A percentile compares a stretch with the other conserved stretches of the same genome.
Conservation (phyloP, 2,329 filamentous ascomycete species). For the Fusarium pseudograminearum region DNA sequence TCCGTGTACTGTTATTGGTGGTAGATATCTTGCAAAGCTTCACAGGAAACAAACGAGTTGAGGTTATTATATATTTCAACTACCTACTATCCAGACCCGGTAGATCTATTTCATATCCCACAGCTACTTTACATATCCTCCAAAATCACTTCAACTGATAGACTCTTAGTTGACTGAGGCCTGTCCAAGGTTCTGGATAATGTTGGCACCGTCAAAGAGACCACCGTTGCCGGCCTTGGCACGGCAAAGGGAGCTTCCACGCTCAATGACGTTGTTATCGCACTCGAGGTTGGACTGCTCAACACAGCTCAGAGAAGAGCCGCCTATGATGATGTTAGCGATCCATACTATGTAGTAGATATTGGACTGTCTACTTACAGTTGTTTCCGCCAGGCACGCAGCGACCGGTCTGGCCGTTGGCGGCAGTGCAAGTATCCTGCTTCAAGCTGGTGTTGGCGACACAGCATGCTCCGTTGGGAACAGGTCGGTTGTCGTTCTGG, state of each 20-base stretch:
- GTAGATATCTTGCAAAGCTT: not conserved
- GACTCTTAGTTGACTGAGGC: not conserved
- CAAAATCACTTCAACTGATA: not conserved
- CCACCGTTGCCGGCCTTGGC: not conserved
- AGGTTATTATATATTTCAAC: slow-evolving; percentile 8
- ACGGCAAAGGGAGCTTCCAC: slow-evolving; percentile 18
- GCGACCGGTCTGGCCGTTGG: slow-evolving; percentile 5
- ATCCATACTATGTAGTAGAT: not conserved
- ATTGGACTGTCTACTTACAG: not conserved
- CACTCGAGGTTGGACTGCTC: slow-evolving; percentile 13
- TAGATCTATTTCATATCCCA: slow-evolving; percentile 7
- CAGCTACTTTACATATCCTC: not conserved
- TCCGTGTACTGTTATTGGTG: not conserved
- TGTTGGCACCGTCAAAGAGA: slow-evolving; percentile 12
- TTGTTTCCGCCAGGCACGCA: slow-evolving; percentile 21
- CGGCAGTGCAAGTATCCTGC: slow-evolving; percentile 18
- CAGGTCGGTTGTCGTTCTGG: slow-evolving; percentile 14
- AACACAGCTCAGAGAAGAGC: slow-evolving; percentile 11
- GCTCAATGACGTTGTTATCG: slow-evolving; percentile 8
- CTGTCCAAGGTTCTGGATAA: slow-evolving; percentile 22
- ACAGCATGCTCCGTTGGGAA: slow-evolving; percentile 13
- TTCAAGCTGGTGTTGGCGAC: slow-evolving; percentile 25
- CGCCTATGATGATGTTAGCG: slow-evolving; percentile 2
- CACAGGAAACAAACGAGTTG: not conserved
- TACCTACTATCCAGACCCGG: slow-evolving; percentile 5